A percentile compares a stretch with the other conserved stretches of the same genome.
These are phyloP conservation scores for Picea glauca DNA, from an alignment of 75 land plant species.

Conservation along the genomic window DNA sequence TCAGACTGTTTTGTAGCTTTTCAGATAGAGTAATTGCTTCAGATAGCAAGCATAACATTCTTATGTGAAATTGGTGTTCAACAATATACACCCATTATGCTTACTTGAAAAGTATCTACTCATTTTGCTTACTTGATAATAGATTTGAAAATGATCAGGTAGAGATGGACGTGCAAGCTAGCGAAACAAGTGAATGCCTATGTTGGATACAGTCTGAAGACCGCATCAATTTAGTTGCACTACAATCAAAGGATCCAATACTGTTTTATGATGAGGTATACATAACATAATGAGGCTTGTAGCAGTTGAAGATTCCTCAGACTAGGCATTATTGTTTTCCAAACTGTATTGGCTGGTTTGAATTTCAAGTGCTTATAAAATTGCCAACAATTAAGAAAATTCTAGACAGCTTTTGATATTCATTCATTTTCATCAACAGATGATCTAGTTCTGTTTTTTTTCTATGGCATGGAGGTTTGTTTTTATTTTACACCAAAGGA, in stretches of 20 bases:
- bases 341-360: not conserved
- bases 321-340: not conserved
- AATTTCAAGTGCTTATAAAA: not conserved
- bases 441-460: not conserved
- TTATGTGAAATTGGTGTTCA: too few relatives aligned
- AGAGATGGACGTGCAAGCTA: too few relatives aligned
- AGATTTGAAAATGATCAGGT: too few relatives aligned
- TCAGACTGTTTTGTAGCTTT: too few relatives aligned
- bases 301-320: not conserved
- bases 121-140: too few relatives aligned
- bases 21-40: too few relatives aligned
- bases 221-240: constrained; percentile 63
- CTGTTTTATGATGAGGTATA: constrained; percentile 94
- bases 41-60: too few relatives aligned
- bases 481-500: too few relatives aligned
- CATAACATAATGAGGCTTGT: not conserved
- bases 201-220: constrained; percentile 71
- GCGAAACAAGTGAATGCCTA: too few relatives aligned
- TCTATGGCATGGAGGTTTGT: not conserved
- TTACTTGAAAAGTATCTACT: too few relatives aligned
- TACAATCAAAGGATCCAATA: constrained; percentile 84
- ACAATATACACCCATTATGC: too few relatives aligned
- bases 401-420: not conserved
- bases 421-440: not conserved
- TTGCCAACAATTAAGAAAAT: not conserved